A percentile compares a stretch with the other conserved stretches of the same genome.
Conservation (phyloP, 1,139 yeast genomes). For the Diutina neorugosa region DNA sequence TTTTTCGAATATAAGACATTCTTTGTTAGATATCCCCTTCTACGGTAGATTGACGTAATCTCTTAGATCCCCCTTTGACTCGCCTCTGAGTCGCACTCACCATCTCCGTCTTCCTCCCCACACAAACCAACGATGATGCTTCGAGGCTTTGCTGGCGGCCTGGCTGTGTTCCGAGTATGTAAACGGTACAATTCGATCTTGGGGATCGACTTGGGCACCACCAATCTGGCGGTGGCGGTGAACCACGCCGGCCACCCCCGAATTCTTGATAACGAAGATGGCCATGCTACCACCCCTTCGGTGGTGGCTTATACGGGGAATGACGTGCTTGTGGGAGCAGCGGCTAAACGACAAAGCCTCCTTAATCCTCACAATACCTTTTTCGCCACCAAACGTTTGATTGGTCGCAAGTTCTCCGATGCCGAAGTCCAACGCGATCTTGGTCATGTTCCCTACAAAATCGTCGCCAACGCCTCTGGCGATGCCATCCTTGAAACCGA, state of each 20-base stretch:
- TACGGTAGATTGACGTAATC: too few relatives aligned
- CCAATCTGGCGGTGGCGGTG: constrained; percentile 72
- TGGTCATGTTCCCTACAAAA: constrained; percentile 39
- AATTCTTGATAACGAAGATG: constrained; percentile 58
- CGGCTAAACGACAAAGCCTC: constrained; percentile 58
- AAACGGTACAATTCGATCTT: constrained; percentile 18
- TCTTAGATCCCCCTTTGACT: too few relatives aligned
- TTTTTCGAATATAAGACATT: too few relatives aligned
- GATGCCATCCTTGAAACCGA: constrained; percentile 49
- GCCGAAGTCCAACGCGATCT: constrained; percentile 55
- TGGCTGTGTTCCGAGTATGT: background rate
- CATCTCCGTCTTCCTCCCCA: background rate
- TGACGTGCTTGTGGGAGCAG: constrained; percentile 40
- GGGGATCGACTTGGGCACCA: constrained; percentile 73
- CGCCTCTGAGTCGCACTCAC: background rate
- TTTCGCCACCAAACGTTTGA: constrained; percentile 62
- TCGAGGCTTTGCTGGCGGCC: background rate
- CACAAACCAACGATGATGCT: background rate
- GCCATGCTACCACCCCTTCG: constrained; percentile 63
- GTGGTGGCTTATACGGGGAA: constrained; percentile 44
- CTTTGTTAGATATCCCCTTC: too few relatives aligned
- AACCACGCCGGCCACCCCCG: constrained; percentile 38
- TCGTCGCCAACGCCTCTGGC: constrained; percentile 41
- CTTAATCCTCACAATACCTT: constrained; percentile 59
- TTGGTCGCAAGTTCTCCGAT: constrained; percentile 55